These are phyloP conservation scores for Handroanthus guayacan DNA, from an alignment of 257 asterid species.

Conservation along the genomic window DNA sequence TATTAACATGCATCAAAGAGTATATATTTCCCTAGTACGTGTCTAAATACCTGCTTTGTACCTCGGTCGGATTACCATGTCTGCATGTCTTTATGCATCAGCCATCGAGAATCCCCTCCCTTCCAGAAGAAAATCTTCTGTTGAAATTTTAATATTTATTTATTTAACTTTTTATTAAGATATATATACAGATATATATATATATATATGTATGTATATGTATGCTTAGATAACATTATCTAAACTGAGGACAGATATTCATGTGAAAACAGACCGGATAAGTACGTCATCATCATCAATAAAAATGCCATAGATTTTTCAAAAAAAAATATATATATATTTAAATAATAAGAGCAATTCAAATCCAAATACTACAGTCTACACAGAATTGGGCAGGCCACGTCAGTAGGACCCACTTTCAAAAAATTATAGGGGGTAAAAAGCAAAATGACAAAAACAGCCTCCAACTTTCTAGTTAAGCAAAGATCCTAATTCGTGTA, in stretches of 20 bases:
- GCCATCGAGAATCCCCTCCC: no score
- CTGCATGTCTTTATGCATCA: no score
- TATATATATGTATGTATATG: neutral
- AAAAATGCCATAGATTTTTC: neutral
- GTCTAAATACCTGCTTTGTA: no score
- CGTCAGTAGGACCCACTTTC: neutral
- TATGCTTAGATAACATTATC: neutral
- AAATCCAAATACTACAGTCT: no score
- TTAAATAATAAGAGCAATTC: neutral
- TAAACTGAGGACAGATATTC: neutral
- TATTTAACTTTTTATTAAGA: neutral
- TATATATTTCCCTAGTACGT: no score
- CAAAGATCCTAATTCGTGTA: conserved; percentile 57
- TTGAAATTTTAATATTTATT: neutral
- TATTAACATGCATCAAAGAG: no score
- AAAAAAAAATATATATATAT: neutral
- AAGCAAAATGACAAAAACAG: neutral
- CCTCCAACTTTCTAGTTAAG: conserved; percentile 63
- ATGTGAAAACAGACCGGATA: neutral
- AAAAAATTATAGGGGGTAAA: neutral
- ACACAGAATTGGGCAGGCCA: neutral
- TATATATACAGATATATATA: neutral
- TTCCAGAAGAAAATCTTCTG: no score
- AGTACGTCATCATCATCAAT: neutral
- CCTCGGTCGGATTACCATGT: no score